Conservation (phyloP, 1,139 yeast genomes). For the Meyerozyma carpophila region DNA sequence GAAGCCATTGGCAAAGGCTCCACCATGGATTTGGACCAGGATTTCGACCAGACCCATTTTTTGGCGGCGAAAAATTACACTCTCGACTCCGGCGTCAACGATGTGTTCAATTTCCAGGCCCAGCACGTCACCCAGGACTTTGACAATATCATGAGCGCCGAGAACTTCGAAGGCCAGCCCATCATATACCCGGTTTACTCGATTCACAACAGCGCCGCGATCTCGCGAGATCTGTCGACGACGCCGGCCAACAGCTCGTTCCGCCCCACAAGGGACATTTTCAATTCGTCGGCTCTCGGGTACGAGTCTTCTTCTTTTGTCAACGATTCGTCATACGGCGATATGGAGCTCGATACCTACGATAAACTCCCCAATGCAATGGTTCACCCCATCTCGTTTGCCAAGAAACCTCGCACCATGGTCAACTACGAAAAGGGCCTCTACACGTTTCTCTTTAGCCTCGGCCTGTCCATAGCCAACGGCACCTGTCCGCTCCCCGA, state of each 20-base stretch:
- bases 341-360: neutral
- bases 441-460: conserved; percentile 7
- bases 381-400: conserved; percentile 9
- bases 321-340: neutral
- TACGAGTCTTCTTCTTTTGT: neutral
- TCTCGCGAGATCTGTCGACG: conserved; percentile 2
- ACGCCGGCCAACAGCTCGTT: neutral
- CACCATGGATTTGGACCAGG: neutral
- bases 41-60: neutral
- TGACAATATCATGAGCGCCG: conserved; percentile 13
- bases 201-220: conserved; percentile 10
- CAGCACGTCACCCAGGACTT: conserved; percentile 8
- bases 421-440: conserved; percentile 15
- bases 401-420: conserved; percentile 6
- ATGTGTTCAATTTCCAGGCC: conserved; percentile 13
- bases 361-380: conserved; percentile 16
- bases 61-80: neutral
- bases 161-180: conserved; percentile 17
- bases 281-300: neutral
- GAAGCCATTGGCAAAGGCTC: neutral
- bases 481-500: conserved; percentile 27
- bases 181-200: conserved; percentile 39
- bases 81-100: conserved; percentile 9
- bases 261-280: neutral
- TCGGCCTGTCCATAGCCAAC: conserved; percentile 18